Evolutionary conservation across 2,329 filamentous ascomycete species (phyloP), one percentile per base, ranked within the genome.

Genomic region (Penicillium sp.): DNA sequence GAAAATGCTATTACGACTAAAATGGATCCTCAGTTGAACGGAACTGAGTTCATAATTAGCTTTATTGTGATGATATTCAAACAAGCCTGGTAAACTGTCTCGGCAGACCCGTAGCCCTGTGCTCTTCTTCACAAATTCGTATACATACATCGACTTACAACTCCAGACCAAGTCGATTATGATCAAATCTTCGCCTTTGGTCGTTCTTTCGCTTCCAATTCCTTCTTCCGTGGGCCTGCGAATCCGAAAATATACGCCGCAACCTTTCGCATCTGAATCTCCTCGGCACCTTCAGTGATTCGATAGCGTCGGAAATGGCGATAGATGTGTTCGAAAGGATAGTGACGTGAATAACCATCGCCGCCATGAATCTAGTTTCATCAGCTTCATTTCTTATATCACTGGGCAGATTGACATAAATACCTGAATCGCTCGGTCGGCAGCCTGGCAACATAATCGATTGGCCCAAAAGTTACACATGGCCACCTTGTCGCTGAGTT

Each of bases 381-480:
- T 58, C 44, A 57, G 49, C 38, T 15, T 42, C 30, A 19, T 42
- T 8, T 33, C 30, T 12, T 10, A 12, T 12, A 13, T 2, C 9
- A 33, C 12, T 12, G 30, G 30, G 12, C 4, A 33, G 9, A 33
- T 33, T 12, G 9, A 12, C 9, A 12, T 7, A 33, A 33, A 12
- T 33, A 77, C 83, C 77, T 89, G 86, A 30, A 89, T 89, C 2
- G 86, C 86, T 33, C 83, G 79, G 70, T 89, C 87, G 2, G 86
- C 86, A 2, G 86, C 85, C 70, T 88, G 80, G 12, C 83, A 86
- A 56, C 84, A 87, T 40, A 89, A 73, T 38, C 86, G 76, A 68
- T 88, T 88, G 0, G 85, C 86, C 80, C 84, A 89, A 71, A 87
- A 89, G 69, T 88, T 89, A 74, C 87, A 89, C 86, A 89, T 88